Base-by-base conservation (phyloP, 2,329 filamentous ascomycete species). In the Fusarium bactridioides region DNA sequence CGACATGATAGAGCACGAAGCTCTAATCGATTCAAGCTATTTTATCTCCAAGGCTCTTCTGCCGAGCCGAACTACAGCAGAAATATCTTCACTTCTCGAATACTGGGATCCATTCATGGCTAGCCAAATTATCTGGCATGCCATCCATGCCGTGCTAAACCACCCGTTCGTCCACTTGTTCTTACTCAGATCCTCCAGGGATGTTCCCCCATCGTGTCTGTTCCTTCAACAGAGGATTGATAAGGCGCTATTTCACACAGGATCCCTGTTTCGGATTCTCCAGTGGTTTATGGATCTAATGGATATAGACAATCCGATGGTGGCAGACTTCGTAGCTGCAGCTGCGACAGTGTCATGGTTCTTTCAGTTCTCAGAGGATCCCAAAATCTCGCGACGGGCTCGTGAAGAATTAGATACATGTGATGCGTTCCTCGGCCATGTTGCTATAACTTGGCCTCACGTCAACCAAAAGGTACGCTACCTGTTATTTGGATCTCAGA, bases 401-500 rank as follows among this genome's bases (percentile, higher is more conserved):
- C 25, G 43, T 45, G 23, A 27, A 15, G 43, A 45, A 0, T 6
- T 45, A 0, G 25, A 7, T 45, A 21, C 21, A 15, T 45, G 25
- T 0, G 25, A 27, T 3, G 4, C 3, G 25, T 45, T 45, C 21
- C 43, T 45, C 4, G 10, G 43, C 25, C 9, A 27, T 21, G 25
- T 21, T 0, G 43, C 43, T 27, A 4, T 0, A 27, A 27, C 43
- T 45, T 45, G 43, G 43, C 43, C 43, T 27, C 43, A 45, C 4
- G 4, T 45, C 18, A 45, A 21, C 1, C 25, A 15, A 21, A 45
- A 45, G 23, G 43, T 27, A 27, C 12, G 25, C 25, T 10, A 11
- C 16, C 5, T 45, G 18, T 0, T 0, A 15, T 21, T 21, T 15
- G 0, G 4, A 10, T 21, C 4, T 45, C 5, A 45, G 18, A 27